Evolutionary conservation across 495 filamentous ascomycete genomes (phyloP).

Genomic region (Hypomontagnella monticulosa): DNA sequence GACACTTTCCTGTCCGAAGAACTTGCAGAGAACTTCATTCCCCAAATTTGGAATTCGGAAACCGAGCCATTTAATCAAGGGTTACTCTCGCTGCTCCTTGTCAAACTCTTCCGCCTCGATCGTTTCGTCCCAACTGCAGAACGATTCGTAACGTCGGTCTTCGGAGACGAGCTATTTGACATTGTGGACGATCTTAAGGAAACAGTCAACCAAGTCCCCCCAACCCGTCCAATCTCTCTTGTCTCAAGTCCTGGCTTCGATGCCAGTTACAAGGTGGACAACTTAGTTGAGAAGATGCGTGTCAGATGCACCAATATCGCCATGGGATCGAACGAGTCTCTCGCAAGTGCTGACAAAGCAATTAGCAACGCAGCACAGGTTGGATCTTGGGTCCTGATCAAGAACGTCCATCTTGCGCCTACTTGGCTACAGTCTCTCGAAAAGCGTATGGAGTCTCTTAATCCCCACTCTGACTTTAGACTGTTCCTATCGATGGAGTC

Average conservation of each 20-base stretch:
- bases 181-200: constrained; percentile 83
- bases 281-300: constrained; percentile 82
- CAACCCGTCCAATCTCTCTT: constrained; percentile 86
- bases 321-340: constrained; percentile 96
- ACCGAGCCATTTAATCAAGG: constrained; percentile 74
- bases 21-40: constrained; percentile 87
- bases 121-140: constrained; percentile 92
- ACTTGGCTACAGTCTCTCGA: constrained; percentile 96
- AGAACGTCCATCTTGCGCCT: constrained; percentile 97
- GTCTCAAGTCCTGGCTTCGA: constrained; percentile 97
- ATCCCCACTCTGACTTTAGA: constrained; percentile 92
- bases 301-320: constrained; percentile 93
- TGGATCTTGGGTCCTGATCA: constrained; percentile 96
- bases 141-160: constrained; percentile 86
- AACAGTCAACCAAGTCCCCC: constrained; percentile 82
- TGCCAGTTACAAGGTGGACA: constrained; percentile 98
- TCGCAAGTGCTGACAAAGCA: constrained; percentile 92
- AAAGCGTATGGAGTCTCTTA: constrained; percentile 94
- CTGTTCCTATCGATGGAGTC: constrained; percentile 98
- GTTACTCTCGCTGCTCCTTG: constrained; percentile 83
- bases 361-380: constrained; percentile 91
- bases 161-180: constrained; percentile 85
- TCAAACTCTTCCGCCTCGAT: constrained; percentile 95
- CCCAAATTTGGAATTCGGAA: constrained; percentile 74
- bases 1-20: constrained; percentile 84